Conservation (phyloP, 495 filamentous ascomycete species). For the Aspergillus homomorphus region DNA sequence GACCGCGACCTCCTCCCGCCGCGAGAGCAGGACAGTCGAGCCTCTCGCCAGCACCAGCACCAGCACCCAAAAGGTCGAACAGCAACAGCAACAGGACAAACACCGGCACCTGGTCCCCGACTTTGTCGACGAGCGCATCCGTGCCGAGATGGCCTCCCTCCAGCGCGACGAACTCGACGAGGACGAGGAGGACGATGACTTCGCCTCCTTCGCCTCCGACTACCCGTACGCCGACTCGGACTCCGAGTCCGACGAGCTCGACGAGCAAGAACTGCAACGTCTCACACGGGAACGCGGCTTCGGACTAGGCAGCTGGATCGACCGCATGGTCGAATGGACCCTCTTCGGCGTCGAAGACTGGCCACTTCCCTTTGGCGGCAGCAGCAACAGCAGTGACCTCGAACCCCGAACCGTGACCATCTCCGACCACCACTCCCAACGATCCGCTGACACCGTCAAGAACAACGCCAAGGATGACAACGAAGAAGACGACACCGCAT, state of each 20-base stretch:
- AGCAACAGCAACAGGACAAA: conserved; percentile 7
- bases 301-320: conserved; percentile 73
- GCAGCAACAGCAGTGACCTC: not conserved
- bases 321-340: conserved; percentile 69
- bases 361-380: conserved; percentile 21
- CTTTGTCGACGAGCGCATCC: conserved; percentile 45
- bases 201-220: conserved; percentile 14
- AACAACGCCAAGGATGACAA: conserved; percentile 49
- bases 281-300: conserved; percentile 55
- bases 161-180: conserved; percentile 18
- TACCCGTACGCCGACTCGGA: conserved; percentile 30
- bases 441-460: no score
- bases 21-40: not conserved
- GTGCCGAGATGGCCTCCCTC: conserved; percentile 41
- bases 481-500: conserved; percentile 18
- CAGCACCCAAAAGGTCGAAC: not conserved
- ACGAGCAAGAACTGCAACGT: conserved; percentile 44
- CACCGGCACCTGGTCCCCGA: conserved; percentile 32
- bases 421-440: conserved; percentile 51
- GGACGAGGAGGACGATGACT: conserved; percentile 10
- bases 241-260: conserved; percentile 30
- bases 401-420: conserved; percentile 17
- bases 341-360: conserved; percentile 71
- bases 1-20: not conserved
- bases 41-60: not conserved